Base-by-base conservation (phyloP, 805 yeast species). In the Lachancea fermentati region DNA sequence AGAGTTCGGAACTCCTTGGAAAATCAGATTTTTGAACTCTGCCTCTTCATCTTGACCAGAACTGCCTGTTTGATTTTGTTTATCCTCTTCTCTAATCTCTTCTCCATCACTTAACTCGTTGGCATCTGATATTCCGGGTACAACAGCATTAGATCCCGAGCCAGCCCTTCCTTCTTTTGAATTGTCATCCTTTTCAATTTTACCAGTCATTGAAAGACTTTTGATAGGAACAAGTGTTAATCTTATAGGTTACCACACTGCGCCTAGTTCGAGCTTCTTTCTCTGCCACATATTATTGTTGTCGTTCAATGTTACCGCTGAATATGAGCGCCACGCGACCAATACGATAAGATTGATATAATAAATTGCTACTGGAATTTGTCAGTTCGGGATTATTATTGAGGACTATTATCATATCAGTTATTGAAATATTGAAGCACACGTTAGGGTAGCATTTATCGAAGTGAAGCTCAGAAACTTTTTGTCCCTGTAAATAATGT, bases 1-100 rank as follows among this genome's bases (percentile, higher is more conserved):
- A 3, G 65, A 55, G 22, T 59, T 58, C 3, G 65, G 64, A 5
- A 59, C 42, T 3, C 58, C 60, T 37, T 54, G 57, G 38, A 55
- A 58, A 1, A 57, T 47, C 32, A 60, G 41, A 30, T 60, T 60
- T 39, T 57, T 59, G 25, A 44, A 36, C 3, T 37, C 45, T 3
- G 62, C 66, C 32, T 62, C 66, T 4, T 39, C 44, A 40, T 59
- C 60, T 19, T 25, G 18, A 14, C 32, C n/a, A 7, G 7, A 7
- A 11, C 11, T 11, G 7, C 7, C 26, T 7, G 26, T 11, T 22
- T 22, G 9, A 9, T 19, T 18, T 17, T 22, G 14, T 7, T 17
- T 14, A 6, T 34, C 28, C 12, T 13, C 36, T 15, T 30, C 42
- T 9, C 19, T 26, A n/a, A 29, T 28, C 14, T 36, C 36, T 32